A percentile compares a stretch with the other conserved stretches of the same genome.
Conservation (phyloP, 2,329 filamentous ascomycete genomes). For the Penicillium sp. region DNA sequence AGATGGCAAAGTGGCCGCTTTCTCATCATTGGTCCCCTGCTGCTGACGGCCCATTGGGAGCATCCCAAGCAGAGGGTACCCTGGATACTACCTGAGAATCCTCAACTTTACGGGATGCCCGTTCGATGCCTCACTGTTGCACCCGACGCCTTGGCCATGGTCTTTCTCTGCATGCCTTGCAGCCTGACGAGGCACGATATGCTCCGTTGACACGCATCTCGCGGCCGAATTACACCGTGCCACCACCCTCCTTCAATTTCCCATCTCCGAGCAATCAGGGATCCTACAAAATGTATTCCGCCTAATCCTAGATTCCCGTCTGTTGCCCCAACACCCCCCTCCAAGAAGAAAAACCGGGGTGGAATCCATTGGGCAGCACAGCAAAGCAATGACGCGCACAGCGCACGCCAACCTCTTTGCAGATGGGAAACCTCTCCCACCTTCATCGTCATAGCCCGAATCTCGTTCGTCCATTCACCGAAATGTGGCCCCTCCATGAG, state of each 20-base stretch:
- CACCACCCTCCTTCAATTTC: constrained; percentile 22
- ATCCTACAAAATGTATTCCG: constrained; percentile 1
- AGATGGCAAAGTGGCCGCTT: constrained; percentile 7
- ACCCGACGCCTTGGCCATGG: constrained; percentile 12
- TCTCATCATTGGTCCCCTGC: constrained; percentile 24
- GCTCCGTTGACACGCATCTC: constrained; percentile 22
- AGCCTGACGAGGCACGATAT: constrained; percentile 28
- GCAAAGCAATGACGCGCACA: constrained; percentile 23
- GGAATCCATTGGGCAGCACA: constrained; percentile 24
- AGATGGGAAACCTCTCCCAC: constrained; percentile 7
- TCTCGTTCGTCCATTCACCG: constrained; percentile 13
- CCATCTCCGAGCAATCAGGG: constrained; percentile 2
- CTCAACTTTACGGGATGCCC: not conserved
- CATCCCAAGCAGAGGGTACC: not conserved
- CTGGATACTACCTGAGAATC: not conserved
- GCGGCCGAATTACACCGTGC: constrained; percentile 27
- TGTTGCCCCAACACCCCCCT: not conserved
- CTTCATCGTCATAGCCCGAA: constrained; percentile 18
- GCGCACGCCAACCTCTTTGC: constrained; percentile 6
- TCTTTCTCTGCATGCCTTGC: constrained; percentile 24
- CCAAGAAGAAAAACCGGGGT: not conserved
- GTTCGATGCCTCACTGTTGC: constrained; percentile 8
- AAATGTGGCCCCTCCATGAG: constrained; percentile 19
- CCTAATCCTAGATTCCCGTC: constrained; percentile 3
- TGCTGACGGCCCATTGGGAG: constrained; percentile 23